Base-by-base conservation (phyloP, 2,329 filamentous ascomycete genomes). In the Epicoccum nigrum region DNA sequence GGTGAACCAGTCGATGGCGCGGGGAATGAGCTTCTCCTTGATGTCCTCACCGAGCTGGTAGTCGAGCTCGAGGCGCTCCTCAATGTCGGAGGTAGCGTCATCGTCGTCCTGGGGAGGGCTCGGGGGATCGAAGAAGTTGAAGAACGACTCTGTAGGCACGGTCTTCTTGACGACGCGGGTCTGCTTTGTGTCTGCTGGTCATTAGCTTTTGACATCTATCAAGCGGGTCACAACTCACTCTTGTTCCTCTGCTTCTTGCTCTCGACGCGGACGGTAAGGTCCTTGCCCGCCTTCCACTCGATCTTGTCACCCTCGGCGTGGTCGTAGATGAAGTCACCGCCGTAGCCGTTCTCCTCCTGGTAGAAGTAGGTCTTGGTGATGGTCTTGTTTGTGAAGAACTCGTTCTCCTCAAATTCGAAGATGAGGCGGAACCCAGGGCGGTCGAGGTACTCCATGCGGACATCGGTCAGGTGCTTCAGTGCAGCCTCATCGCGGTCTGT, bases 171-270 rank as follows among this genome's bases (percentile, higher is more conserved):
- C 92, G 63, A 99, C 90, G 63, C 94, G 91, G 56, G 94, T 99
- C 77, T 99, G 94, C 83, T 99, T 99, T 64, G 94, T 99, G 82
- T 94, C 94, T 97, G 67, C 4, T 56, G 3, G 34, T 8, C 6
- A 38, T 70, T 58, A 69, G 63, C 45, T 34, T 1, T 51, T 31
- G 11, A 23, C 38, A 20, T 20, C 4, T 25, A 4, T 12, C 19
- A 13, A 13, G 8, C 13, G 2, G 5, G 20, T 23, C 3, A 21
- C 16, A 15, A 74, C 85, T 80, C 82, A 99, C 94, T 97, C 86
- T 97, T 99, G 81, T 99, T 99, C 60, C 94, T 86, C 81, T 99
- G 94, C 84, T 99, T 99, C 86, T 99, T 99, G 83, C 91, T 95
- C 83, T 99, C 94, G 55, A 97, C 81, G 63, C 90, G 88, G 61